A percentile compares a stretch with the other conserved stretches of the same genome.
Conservation (phyloP, 2,329 filamentous ascomycete species). For the Paecilomyces niveus region DNA sequence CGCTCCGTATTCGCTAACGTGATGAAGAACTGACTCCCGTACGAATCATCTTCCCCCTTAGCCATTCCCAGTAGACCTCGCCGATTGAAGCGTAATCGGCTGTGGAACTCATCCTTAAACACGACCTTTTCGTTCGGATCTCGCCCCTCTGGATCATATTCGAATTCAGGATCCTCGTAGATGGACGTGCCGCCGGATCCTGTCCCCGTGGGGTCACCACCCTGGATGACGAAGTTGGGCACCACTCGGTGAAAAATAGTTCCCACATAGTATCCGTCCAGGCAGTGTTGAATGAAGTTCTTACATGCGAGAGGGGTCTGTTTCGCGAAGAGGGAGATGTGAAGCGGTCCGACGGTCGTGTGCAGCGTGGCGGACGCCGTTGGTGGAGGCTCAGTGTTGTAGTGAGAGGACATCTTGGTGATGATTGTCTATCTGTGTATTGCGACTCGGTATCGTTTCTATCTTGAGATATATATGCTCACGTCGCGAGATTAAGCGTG, state of each 20-base stretch:
- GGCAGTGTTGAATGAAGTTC: slow-evolving; percentile 90
- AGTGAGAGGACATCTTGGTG: slow-evolving; percentile 69
- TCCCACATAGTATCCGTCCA: slow-evolving; percentile 91
- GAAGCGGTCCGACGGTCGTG: slow-evolving; percentile 82
- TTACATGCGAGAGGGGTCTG: slow-evolving; percentile 86
- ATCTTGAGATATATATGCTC: not conserved
- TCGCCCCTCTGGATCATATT: slow-evolving; percentile 49
- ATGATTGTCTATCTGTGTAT: not conserved
- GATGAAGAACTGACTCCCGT: slow-evolving; percentile 96
- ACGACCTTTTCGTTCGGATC: slow-evolving; percentile 47
- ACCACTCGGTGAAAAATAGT: slow-evolving; percentile 92
- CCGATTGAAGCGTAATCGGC: slow-evolving; percentile 84
- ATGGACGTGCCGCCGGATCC: slow-evolving; percentile 89
- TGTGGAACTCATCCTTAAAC: slow-evolving; percentile 87
- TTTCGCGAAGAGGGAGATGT: slow-evolving; percentile 89
- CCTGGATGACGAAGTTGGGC: slow-evolving; percentile 87
- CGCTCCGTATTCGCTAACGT: slow-evolving; percentile 73
- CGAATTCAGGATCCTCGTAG: slow-evolving; percentile 61
- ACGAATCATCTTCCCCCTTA: slow-evolving; percentile 65
- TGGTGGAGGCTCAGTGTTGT: slow-evolving; percentile 90
- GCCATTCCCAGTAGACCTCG: slow-evolving; percentile 93
- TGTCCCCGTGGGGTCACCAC: slow-evolving; percentile 88
- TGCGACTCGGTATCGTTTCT: not conserved
- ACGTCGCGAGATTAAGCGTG: not conserved
- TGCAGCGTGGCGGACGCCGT: slow-evolving; percentile 87